Evolutionary conservation across 768 basidiomycete genomes (phyloP).

Genomic region (Collybiopsis confluens): DNA sequence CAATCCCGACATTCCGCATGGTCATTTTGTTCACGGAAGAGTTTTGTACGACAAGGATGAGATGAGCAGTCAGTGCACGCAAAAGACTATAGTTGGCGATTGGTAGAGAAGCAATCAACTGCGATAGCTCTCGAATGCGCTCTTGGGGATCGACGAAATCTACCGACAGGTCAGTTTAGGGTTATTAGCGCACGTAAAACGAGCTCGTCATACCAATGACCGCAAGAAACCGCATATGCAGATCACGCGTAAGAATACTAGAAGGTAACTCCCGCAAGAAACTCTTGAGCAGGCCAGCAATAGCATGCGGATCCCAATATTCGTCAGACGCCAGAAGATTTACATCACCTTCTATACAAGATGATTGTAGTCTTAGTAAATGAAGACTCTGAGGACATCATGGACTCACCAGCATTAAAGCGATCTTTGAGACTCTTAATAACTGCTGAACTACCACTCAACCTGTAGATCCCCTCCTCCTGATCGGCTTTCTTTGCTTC

Average conservation of each 20-base stretch:
- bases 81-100: slow-evolving; percentile 91
- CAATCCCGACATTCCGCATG: slow-evolving; percentile 97
- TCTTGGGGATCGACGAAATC: slow-evolving; percentile 89
- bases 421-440: slow-evolving; percentile 91
- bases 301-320: slow-evolving; percentile 96
- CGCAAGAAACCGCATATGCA: slow-evolving; percentile 85
- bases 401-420: slow-evolving; percentile 77
- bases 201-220: slow-evolving; percentile 78
- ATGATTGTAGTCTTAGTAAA: neutral
- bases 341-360: slow-evolving; percentile 83
- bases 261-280: slow-evolving; percentile 92
- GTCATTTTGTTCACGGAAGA: slow-evolving; percentile 94
- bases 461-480: slow-evolving; percentile 96
- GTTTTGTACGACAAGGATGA: slow-evolving; percentile 93
- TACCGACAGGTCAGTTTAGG: slow-evolving; percentile 26
- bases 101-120: slow-evolving; percentile 83
- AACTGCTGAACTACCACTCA: slow-evolving; percentile 92
- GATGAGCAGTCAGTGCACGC: slow-evolving; percentile 89
- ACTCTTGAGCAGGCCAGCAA: slow-evolving; percentile 90
- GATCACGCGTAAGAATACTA: slow-evolving; percentile 87
- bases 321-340: slow-evolving; percentile 85
- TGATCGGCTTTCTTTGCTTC: slow-evolving; percentile 92
- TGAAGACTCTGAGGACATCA: slow-evolving; percentile 5
- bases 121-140: slow-evolving; percentile 80
- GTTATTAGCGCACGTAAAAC: neutral